Evolutionary conservation across 108 stramenopile genomes (phyloP).

Genomic region (Cyclostephanos invisitatus): DNA sequence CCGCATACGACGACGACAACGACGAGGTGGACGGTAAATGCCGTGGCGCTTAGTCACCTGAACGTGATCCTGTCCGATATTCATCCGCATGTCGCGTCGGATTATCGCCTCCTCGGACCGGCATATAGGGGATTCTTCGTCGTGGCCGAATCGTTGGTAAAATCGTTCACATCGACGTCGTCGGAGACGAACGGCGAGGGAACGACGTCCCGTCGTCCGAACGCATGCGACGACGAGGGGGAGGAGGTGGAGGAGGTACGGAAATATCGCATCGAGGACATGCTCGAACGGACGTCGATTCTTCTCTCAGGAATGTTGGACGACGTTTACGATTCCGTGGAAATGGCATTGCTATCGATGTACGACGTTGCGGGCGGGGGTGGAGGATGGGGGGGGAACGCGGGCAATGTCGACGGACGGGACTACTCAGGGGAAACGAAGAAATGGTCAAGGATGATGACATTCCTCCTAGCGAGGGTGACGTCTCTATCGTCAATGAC

Average conservation of each 20-base stretch:
- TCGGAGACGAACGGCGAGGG: not conserved
- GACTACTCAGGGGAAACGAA: not conserved
- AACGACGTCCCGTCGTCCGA: not conserved
- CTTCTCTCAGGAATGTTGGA: not conserved
- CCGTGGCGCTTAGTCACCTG: not conserved
- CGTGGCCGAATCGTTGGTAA: not conserved
- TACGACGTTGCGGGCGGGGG: not conserved
- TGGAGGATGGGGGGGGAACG: too few species aligned
- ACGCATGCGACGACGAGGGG: not conserved
- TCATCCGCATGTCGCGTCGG: not conserved
- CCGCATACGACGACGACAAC: too few species aligned
- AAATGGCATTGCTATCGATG: not conserved
- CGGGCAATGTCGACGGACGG: not conserved
- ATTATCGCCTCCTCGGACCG: not conserved
- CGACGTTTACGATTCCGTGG: not conserved
- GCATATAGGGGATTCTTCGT: not conserved
- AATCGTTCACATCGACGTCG: not conserved
- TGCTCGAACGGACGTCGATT: not conserved
- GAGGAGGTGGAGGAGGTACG: not conserved
- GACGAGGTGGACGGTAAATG: not conserved
- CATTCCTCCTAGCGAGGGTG: not conserved
- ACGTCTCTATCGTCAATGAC: not conserved
- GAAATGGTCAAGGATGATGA: not conserved
- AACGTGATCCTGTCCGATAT: not conserved
- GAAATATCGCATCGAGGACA: not conserved